Base-by-base conservation (phyloP, 139 green algal genomes). In the Mesotaenium endlicherianum region DNA sequence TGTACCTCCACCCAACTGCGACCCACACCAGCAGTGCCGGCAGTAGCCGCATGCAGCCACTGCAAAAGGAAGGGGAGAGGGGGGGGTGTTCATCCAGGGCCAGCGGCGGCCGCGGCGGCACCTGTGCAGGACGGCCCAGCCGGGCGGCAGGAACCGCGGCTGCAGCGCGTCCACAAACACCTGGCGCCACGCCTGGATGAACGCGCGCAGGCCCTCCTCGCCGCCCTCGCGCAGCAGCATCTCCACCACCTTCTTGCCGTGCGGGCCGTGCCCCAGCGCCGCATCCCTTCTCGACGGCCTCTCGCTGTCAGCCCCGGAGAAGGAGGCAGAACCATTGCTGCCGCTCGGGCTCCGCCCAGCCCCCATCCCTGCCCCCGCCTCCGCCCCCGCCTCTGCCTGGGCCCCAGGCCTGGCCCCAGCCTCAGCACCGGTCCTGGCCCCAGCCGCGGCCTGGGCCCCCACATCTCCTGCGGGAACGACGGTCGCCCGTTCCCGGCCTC, bases 71-170 rank as follows among this genome's bases (percentile, higher is more conserved):
- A 64, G 26, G 26, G 53, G 26, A 64, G 53, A 64, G 11, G 64
- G 38, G 64, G 64, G 14, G 64, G 64, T 53, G 64, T 11, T 38
- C 11, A 75, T 38, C 64, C 11, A 75, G 34, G 14, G 14, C 34
- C 11, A 75, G 64, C 11, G 16, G 38, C n/a, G 30, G 64, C 64
- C 16, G 11, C 55, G 43, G 53, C 53, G 1, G 16, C 44, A 86
- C 74, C 76, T 85, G 74, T 87, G 81, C 72, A 78, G 26, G 6
- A 87, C 72, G 41, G 75, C 81, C 81, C 81, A 87, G 16, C 55
- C 81, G 17, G 70, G 17, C n/a, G 81, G 81, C 43, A 87, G 74
- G 30, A 77, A 87, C 39, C 38, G 34, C 34, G 81, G 81, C 39
- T 58, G 43, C 44, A 87, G 58, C 39, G 81, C 71, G 40, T 34